Evolutionary conservation across 2,329 filamentous ascomycete species (phyloP).

Genomic region (Orbilia oligospora): DNA sequence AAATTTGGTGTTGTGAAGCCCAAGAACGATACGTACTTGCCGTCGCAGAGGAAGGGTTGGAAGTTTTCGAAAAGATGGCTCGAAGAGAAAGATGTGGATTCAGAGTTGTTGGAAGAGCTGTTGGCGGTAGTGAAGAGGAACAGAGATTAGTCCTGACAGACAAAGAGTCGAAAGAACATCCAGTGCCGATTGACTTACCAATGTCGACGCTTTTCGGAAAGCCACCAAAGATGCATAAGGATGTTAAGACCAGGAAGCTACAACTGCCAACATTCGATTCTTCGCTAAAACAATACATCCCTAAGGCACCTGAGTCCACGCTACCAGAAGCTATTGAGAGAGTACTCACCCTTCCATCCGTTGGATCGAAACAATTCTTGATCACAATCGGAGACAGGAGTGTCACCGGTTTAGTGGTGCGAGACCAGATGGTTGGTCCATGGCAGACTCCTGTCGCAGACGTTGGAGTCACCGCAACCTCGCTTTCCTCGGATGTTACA

Average conservation of each 20-base stretch:
- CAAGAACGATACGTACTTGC: conserved; percentile 96
- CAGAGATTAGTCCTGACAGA: conserved; percentile 85
- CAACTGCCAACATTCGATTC: conserved; percentile 81
- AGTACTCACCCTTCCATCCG: conserved; percentile 86
- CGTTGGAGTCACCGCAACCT: conserved; percentile 90
- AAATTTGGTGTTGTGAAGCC: conserved; percentile 98
- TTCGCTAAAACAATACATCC: conserved; percentile 77
- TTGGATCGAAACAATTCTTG: conserved; percentile 96
- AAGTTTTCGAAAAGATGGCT: conserved; percentile 78
- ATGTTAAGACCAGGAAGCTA: conserved; percentile 79
- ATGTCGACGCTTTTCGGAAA: conserved; percentile 92
- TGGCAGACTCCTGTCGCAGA: conserved; percentile 97
- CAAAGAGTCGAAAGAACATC: conserved; percentile 80
- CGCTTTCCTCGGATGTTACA: conserved; percentile 79
- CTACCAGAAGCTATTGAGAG: conserved; percentile 81
- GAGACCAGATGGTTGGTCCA: conserved; percentile 95
- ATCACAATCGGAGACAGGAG: conserved; percentile 96
- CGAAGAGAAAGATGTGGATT: conserved; percentile 91
- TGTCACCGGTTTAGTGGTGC: conserved; percentile 87
- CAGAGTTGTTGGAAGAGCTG: conserved; percentile 87
- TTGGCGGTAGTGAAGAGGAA: conserved; percentile 75
- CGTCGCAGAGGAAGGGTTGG: conserved; percentile 83
- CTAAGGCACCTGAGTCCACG: conserved; percentile 72
- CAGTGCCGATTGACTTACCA: conserved; percentile 87
- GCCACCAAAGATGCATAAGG: conserved; percentile 82